Conservation (phyloP, 2,329 filamentous ascomycete genomes). For the Aspergillus sp. region DNA sequence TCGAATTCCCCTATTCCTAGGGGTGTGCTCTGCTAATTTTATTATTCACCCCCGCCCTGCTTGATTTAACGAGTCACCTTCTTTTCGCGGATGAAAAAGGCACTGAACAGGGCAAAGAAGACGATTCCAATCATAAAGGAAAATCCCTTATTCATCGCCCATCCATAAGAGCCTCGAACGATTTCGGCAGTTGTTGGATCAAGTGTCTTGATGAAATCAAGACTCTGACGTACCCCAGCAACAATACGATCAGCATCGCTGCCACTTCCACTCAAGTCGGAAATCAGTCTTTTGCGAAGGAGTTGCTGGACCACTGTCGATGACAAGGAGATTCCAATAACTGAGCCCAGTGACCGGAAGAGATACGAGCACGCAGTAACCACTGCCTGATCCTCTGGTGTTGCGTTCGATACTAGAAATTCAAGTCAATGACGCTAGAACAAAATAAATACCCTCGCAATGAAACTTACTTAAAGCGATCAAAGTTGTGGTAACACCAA, state of each 20-base stretch:
- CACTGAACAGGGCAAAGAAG: constrained; percentile 41
- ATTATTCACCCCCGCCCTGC: too few species aligned
- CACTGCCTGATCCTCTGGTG: constrained; percentile 64
- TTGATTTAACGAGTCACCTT: constrained; percentile 38
- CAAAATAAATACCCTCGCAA: neutral
- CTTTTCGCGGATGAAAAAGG: constrained; percentile 55
- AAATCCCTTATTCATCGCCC: constrained; percentile 50
- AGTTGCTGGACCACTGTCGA: constrained; percentile 68
- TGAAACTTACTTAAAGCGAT: constrained; percentile 56
- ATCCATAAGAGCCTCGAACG: constrained; percentile 64
- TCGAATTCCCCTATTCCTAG: too few species aligned
- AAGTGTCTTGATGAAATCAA: constrained; percentile 64
- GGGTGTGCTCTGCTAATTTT: too few species aligned
- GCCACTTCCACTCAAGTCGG: constrained; percentile 43
- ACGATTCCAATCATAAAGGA: constrained; percentile 48
- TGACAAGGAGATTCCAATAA: constrained; percentile 63
- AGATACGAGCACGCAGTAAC: constrained; percentile 76
- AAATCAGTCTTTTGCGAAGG: constrained; percentile 54
- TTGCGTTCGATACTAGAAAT: constrained; percentile 60
- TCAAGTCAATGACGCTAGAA: constrained; percentile 5
- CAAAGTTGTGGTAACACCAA: constrained; percentile 66
- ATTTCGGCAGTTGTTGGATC: constrained; percentile 55
- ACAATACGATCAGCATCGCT: constrained; percentile 63
- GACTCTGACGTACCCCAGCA: constrained; percentile 62
- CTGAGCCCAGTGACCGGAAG: constrained; percentile 67